Evolutionary conservation across 2,329 filamentous ascomycete genomes (phyloP), one percentile per base, ranked within the genome.

Genomic region (Monilinia fructicola): DNA sequence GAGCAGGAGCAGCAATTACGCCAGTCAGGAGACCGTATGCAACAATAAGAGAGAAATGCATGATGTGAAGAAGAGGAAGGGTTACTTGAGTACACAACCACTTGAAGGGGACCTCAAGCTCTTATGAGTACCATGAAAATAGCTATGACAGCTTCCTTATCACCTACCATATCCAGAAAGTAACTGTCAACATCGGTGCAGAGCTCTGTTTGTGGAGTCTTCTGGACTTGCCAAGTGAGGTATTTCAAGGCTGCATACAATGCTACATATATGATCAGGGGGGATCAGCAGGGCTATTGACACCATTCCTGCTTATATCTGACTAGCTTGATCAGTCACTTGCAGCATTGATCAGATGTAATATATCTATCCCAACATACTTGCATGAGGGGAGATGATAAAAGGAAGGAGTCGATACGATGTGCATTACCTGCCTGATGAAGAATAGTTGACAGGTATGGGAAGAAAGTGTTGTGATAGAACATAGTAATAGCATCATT

Each of bases 11-110:
- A 35, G 53, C 60, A 54, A 67, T 53, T n/a, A n/a, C 65, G 42
- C 60, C 50, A 53, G 52, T 26, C 60, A 67, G 38, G n/a, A 67
- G 60, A 64, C 52, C n/a, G 26, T 46, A 67, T n/a, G 46, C 55
- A 56, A 50, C 16, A 26, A 63, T 38, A 9, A 61, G 61, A 28
- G 44, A 66, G 50, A 66, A 63, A 63, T 53, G 58, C 64, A 66
- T 66, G 23, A 31, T 66, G 50, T 63, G 44, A 58, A 31, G 18
- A 54, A 38, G 62, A 59, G 9, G 26, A 52, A 12, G 38, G 12
- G 52, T 61, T 35, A 65, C 64, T 54, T 60, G 46, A 61, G n/a
- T 1, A 31, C 18, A 40, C 42, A 23, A 53, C 46, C 12, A 65
- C 44, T 21, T 31, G 46, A 46, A 35, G 31, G 42, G 56, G n/a